These are phyloP conservation scores for Myxozyma kluyveri DNA, from an alignment of 805 yeast species.

Conservation along the genomic window DNA sequence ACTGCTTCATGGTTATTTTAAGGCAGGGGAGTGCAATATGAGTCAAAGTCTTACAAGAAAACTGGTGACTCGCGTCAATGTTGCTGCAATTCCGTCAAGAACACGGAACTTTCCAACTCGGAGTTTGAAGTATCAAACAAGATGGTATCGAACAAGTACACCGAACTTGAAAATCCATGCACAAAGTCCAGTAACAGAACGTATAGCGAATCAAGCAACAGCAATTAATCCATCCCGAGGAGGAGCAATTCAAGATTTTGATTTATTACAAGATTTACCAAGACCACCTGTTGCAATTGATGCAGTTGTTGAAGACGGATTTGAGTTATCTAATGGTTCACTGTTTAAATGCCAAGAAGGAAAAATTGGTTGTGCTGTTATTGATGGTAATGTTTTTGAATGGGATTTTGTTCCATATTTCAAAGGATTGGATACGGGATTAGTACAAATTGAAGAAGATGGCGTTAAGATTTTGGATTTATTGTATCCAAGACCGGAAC, in stretches of 20 bases:
- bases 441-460: conserved; percentile 53
- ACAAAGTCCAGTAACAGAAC: not conserved
- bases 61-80: conserved; percentile 2
- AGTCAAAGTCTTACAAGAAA: no score
- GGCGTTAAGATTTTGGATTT: conserved; percentile 50
- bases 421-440: conserved; percentile 50
- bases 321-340: conserved; percentile 20
- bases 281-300: conserved; percentile 29
- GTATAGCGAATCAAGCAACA: conserved; percentile 18
- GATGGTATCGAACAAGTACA: not conserved
- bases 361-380: conserved; percentile 45
- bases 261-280: conserved; percentile 25
- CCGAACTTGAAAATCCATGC: conserved; percentile 1
- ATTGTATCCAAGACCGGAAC: conserved; percentile 74
- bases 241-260: conserved; percentile 30
- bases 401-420: conserved; percentile 46
- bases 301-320: conserved; percentile 15
- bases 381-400: conserved; percentile 56
- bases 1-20: no score
- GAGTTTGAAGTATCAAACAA: not conserved
- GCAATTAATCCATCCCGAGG: conserved; percentile 25
- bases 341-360: conserved; percentile 36
- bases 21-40: no score
- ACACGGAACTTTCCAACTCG: not conserved
- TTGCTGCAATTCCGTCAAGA: not conserved